A percentile compares a stretch with the other conserved stretches of the same genome.
These are phyloP conservation scores for Elsinoe necatrix DNA, from an alignment of 2,329 filamentous ascomycete genomes.

Conservation along the genomic window DNA sequence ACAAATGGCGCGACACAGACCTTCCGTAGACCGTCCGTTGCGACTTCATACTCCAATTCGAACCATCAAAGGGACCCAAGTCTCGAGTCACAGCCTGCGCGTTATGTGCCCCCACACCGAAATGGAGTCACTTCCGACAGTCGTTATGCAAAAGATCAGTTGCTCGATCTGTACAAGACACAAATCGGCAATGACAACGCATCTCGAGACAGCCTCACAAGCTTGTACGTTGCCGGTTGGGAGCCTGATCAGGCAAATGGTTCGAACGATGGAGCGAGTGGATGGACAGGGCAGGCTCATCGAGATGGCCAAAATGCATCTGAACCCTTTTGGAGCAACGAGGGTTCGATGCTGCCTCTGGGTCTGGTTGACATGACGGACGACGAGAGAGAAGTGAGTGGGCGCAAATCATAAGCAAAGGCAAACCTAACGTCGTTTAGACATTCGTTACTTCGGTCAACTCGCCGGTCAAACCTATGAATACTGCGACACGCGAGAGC, in stretches of 20 bases:
- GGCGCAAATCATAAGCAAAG: not conserved
- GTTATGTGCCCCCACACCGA: constrained; percentile 56
- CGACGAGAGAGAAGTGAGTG: constrained; percentile 53
- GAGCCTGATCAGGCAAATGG: constrained; percentile 66
- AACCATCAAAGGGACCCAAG: constrained; percentile 29
- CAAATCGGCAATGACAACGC: constrained; percentile 51
- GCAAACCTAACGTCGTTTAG: constrained; percentile 38
- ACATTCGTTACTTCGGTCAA: constrained; percentile 82
- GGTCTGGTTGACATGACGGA: constrained; percentile 63
- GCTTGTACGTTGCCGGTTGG: constrained; percentile 69
- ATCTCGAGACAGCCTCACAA: constrained; percentile 55
- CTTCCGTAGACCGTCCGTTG: constrained; percentile 56
- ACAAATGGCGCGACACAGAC: constrained; percentile 60
- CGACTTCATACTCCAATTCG: constrained; percentile 43
- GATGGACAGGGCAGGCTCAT: constrained; percentile 66
- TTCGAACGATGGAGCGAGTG: constrained; percentile 30
- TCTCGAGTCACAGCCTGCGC: constrained; percentile 26
- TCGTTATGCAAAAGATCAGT: constrained; percentile 70
- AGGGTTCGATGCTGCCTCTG: constrained; percentile 61
- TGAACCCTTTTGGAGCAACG: constrained; percentile 84
- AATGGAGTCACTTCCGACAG: constrained; percentile 48
- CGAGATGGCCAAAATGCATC: constrained; percentile 69
- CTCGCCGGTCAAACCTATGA: constrained; percentile 79
- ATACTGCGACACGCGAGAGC: constrained; percentile 56
- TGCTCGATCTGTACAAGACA: constrained; percentile 63